Percentiles rank a stretch among this genome's conserved stretches.
Conservation (phyloP, 2,329 filamentous ascomycete genomes). For the Colletotrichum higginsianum region DNA sequence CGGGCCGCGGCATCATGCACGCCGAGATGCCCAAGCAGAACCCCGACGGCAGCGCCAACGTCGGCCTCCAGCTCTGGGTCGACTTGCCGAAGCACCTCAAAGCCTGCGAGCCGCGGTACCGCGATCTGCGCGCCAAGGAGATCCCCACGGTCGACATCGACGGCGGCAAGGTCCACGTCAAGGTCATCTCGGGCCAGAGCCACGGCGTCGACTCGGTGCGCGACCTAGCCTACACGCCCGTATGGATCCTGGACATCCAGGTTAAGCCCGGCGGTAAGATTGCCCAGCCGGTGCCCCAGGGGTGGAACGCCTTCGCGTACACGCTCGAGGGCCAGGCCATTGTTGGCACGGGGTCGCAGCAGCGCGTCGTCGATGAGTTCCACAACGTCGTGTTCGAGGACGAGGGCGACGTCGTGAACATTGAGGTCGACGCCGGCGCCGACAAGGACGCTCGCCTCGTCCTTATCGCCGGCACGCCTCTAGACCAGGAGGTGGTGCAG, state of each 20-base stretch:
- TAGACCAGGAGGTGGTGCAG: conserved; percentile 86
- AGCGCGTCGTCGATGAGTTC: conserved; percentile 75
- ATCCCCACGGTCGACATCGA: conserved; percentile 83
- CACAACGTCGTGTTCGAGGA: conserved; percentile 93
- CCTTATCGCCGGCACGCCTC: conserved; percentile 82
- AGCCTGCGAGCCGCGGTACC: conserved; percentile 90
- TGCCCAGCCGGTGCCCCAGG: conserved; percentile 80
- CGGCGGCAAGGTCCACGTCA: conserved; percentile 81
- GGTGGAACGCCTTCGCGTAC: conserved; percentile 94
- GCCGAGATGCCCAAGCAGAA: conserved; percentile 93
- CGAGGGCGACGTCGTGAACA: conserved; percentile 81
- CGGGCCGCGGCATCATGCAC: conserved; percentile 91
- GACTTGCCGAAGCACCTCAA: conserved; percentile 88
- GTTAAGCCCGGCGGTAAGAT: conserved; percentile 85
- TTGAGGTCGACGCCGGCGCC: conserved; percentile 77
- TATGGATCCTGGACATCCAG: conserved; percentile 93
- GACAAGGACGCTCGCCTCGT: conserved; percentile 73
- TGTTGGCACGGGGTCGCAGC: conserved; percentile 70
- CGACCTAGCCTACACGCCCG: conserved; percentile 94
- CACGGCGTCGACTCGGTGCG: conserved; percentile 89
- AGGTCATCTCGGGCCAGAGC: conserved; percentile 90
- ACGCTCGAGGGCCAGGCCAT: conserved; percentile 80
- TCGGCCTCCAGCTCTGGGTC: conserved; percentile 96
- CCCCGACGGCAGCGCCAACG: conserved; percentile 80
- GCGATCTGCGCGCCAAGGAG: conserved; percentile 84